phyloP scores from a whole-genome alignment of 805 yeast species.

The Barnettozyma californica region DNA sequence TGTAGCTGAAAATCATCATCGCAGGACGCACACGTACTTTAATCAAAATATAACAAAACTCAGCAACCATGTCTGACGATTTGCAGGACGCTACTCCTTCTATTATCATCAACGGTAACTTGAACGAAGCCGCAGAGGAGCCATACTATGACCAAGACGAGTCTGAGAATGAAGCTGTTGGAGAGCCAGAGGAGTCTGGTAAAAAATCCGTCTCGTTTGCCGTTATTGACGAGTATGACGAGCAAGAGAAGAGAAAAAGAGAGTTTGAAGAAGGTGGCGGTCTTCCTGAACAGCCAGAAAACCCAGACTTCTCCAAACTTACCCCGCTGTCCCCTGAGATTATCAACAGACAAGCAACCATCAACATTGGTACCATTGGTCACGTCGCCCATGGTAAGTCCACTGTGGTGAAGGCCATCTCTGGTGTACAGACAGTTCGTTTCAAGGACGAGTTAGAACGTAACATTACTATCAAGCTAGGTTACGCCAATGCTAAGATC shows the following conservation, averaged over 20 bases:
- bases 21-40: not conserved
- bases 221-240: slow-evolving; percentile 59
- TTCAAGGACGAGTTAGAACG: slow-evolving; percentile 98
- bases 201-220: slow-evolving; percentile 84
- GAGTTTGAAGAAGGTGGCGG: slow-evolving; percentile 99
- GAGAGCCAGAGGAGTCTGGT: slow-evolving; percentile 35
- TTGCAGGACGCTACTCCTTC: slow-evolving; percentile 82
- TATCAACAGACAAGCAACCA: slow-evolving; percentile 97
- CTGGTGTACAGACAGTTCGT: slow-evolving; percentile 98
- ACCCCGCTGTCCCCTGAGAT: slow-evolving; percentile 93
- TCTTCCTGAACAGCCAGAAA: slow-evolving; percentile 89
- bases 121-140: slow-evolving; percentile 31
- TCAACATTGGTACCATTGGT: slow-evolving; percentile 96
- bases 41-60: not conserved
- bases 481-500: slow-evolving; percentile 98
- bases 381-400: slow-evolving; percentile 96
- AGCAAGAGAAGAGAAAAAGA: slow-evolving; percentile 69
- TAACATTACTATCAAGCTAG: slow-evolving; percentile 96
- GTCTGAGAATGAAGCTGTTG: slow-evolving; percentile 35
- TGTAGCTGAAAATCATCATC: not conserved
- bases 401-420: slow-evolving; percentile 91
- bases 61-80: slow-evolving; percentile 58
- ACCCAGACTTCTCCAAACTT: slow-evolving; percentile 76
- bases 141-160: slow-evolving; percentile 33
- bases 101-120: slow-evolving; percentile 67